Base-by-base conservation (phyloP, 257 asterid species). In the Cinchona pubescens region DNA sequence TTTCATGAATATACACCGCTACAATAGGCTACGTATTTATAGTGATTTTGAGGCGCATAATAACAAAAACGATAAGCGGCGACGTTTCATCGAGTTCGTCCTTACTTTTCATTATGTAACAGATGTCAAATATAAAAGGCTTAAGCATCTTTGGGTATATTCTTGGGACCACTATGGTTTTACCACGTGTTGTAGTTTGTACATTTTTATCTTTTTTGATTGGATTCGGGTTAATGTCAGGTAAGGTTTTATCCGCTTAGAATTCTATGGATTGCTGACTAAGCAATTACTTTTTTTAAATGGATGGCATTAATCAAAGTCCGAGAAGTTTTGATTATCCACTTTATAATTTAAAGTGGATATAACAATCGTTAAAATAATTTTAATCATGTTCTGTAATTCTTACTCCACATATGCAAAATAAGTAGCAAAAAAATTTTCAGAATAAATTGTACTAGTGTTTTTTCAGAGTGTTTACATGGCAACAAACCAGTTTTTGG, bases 21-120 rank as follows among this genome's bases (percentile, higher is more conserved):
- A 7, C 34, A n/a, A 73, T 38, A 61, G 69, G 75, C 37, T 23
- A 29, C 75, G 48, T 75, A 79, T 77, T 80, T 85, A 82, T 85
- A 82, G 83, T n/a, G 53, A 11, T 35, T 37, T n/a, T 10, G 72
- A 25, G 70, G 65, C 75, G 21, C 14, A n/a, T n/a, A n/a, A n/a
- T n/a, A n/a, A n/a, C n/a, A n/a, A n/a, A n/a, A n/a, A n/a, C n/a
- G n/a, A n/a, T 23, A 37, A 48, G 80, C 78, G 79, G 76, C 85
- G 79, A 63, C 83, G 74, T 70, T 69, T 71, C 80, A 42, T 71
- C 75, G 74, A n/a, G n/a, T n/a, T n/a, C 76, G 34, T 49, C 46
- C 18, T 11, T 12, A 3, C 9, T 23, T 9, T 3, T 7, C 1
- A 11, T 2, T 40, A 37, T n/a, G n/a, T n/a, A 66, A 66, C 71